These are phyloP conservation scores for Iris macrosiphon DNA, from an alignment of 106 monocot genomes.

Conservation along the genomic window DNA sequence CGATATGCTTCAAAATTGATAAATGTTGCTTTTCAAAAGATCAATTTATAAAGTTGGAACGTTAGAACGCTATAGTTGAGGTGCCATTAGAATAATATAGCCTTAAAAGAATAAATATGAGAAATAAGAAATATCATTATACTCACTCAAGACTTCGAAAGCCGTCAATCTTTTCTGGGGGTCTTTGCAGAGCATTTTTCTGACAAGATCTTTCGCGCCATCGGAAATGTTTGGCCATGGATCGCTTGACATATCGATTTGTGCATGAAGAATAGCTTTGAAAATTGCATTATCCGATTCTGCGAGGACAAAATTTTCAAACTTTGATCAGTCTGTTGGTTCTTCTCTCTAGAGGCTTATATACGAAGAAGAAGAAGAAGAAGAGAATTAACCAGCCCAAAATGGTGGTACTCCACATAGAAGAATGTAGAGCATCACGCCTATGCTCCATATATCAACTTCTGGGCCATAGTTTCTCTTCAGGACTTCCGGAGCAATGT, in stretches of 20 bases:
- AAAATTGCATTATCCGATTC: constrained; percentile 60
- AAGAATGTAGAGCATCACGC: constrained; percentile 61
- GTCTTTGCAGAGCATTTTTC: constrained; percentile 56
- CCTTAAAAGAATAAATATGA: neutral
- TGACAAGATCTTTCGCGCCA: constrained; percentile 65
- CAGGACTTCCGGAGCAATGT: constrained; percentile 60
- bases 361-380: neutral
- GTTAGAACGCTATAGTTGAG: neutral
- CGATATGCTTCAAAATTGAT: no score
- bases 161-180: constrained; percentile 58
- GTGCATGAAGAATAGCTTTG: constrained; percentile 43
- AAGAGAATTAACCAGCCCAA: constrained; percentile 41
- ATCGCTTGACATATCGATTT: constrained; percentile 53
- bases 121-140: neutral
- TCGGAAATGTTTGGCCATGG: constrained; percentile 73
- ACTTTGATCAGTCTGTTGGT: no score
- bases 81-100: neutral
- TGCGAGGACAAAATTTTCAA: constrained; percentile 1
- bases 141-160: constrained; percentile 64
- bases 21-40: no score
- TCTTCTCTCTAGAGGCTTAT: no score
- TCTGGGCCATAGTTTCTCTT: constrained; percentile 56
- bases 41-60: neutral
- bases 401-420: constrained; percentile 61
- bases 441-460: constrained; percentile 63